Percentiles rank a stretch among this genome's conserved stretches.
Conservation (phyloP, 2,329 filamentous ascomycete genomes). For the Trichoderma sp. region DNA sequence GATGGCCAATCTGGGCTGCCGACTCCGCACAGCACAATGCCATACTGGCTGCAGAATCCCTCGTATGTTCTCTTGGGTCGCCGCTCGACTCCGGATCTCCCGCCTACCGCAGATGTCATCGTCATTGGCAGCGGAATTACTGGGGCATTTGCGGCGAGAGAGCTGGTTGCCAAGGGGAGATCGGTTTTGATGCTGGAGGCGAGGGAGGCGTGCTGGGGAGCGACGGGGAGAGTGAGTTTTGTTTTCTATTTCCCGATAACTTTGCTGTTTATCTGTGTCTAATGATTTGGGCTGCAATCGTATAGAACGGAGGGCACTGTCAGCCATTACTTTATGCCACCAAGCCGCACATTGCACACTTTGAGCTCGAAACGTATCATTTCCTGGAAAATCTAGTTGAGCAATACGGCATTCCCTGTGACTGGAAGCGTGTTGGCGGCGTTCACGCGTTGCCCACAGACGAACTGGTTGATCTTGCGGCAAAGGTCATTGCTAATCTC, state of each 20-base stretch:
- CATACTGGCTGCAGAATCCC: slow-evolving; percentile 76
- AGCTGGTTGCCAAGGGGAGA: slow-evolving; percentile 56
- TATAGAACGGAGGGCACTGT: slow-evolving; percentile 71
- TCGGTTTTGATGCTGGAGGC: slow-evolving; percentile 76
- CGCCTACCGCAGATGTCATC: slow-evolving; percentile 66
- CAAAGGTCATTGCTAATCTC: slow-evolving; percentile 56
- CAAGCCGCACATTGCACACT: slow-evolving; percentile 64
- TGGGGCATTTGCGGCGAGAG: slow-evolving; percentile 71
- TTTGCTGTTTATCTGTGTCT: not conserved
- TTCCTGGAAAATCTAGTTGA: slow-evolving; percentile 62
- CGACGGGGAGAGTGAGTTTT: slow-evolving; percentile 72
- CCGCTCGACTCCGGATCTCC: slow-evolving; percentile 66
- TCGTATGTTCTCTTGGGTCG: slow-evolving; percentile 68
- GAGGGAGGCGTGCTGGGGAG: slow-evolving; percentile 78
- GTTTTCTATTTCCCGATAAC: not conserved
- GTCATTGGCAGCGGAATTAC: slow-evolving; percentile 78
- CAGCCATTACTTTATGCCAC: slow-evolving; percentile 70
- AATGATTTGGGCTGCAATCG: not conserved
- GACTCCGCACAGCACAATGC: slow-evolving; percentile 61
- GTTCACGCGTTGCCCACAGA: slow-evolving; percentile 66
- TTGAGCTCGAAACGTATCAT: slow-evolving; percentile 72
- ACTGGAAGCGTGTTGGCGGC: slow-evolving; percentile 66
- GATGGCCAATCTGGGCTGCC: slow-evolving; percentile 60
- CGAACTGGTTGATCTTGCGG: slow-evolving; percentile 57
- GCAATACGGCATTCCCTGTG: slow-evolving; percentile 65